phyloP scores from a whole-genome alignment of 1,284 basidiomycete genomes.

The Xerocomus nothofagi region DNA sequence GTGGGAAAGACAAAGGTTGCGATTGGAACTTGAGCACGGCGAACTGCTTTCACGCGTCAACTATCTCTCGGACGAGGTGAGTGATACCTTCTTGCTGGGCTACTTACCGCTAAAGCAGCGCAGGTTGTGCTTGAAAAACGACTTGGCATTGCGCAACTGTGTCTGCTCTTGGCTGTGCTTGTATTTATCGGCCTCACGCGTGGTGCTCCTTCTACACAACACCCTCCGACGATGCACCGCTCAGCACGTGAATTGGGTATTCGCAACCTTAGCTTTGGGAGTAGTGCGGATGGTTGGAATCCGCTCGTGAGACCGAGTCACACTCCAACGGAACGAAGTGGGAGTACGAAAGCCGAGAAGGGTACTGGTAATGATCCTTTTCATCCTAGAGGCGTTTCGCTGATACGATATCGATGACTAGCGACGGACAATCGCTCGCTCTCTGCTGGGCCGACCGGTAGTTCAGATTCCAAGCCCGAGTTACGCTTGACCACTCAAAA shows the following conservation, averaged over 20 bases:
- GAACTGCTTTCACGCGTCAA: conserved; percentile 68
- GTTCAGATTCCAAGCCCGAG: not conserved
- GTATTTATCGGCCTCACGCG: conserved; percentile 84
- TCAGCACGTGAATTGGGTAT: conserved; percentile 54
- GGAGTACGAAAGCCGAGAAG: conserved; percentile 13
- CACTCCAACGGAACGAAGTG: conserved; percentile 29
- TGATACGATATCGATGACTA: not conserved
- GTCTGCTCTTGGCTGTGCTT: conserved; percentile 74
- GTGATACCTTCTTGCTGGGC: conserved; percentile 7
- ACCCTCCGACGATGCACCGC: conserved; percentile 15
- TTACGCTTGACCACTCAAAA: not conserved
- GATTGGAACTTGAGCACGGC: conserved; percentile 68
- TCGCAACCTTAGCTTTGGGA: conserved; percentile 54
- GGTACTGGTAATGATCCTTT: conserved; percentile 10
- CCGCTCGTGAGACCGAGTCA: conserved; percentile 39
- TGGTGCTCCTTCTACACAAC: conserved; percentile 40
- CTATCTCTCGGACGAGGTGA: conserved; percentile 73
- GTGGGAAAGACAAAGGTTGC: conserved; percentile 67
- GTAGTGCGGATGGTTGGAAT: conserved; percentile 31
- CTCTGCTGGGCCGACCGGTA: not conserved
- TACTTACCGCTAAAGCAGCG: conserved; percentile 1
- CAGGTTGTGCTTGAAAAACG: conserved; percentile 83
- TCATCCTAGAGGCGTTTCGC: conserved; percentile 5
- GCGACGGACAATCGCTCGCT: not conserved
- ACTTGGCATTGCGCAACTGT: conserved; percentile 79